Evolutionary conservation across 2,329 filamentous ascomycete species (phyloP).

Genomic region (Gaeumannomyces tritici): DNA sequence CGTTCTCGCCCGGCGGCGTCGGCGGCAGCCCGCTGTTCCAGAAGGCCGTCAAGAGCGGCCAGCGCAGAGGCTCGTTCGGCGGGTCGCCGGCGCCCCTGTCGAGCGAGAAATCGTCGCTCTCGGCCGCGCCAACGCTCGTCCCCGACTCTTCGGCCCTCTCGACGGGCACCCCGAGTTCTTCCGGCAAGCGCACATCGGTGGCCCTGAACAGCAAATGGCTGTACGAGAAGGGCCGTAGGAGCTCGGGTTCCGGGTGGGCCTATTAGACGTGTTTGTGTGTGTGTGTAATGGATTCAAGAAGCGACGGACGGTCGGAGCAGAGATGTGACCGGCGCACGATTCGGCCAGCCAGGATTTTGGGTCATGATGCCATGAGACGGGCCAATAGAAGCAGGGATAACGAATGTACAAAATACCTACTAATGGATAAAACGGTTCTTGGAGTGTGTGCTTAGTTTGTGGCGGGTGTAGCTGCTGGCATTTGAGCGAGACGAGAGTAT

Average conservation of each 20-base stretch:
- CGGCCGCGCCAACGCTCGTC: not conserved
- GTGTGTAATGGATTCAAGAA: not conserved
- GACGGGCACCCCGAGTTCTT: slow-evolving; percentile 59
- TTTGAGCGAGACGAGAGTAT: no score
- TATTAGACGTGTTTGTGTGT: not conserved
- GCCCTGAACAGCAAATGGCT: slow-evolving; percentile 89
- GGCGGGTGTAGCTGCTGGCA: no score
- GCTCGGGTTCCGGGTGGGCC: slow-evolving; percentile 27
- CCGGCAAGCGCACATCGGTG: slow-evolving; percentile 61
- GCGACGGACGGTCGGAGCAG: not conserved
- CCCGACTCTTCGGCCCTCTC: slow-evolving; percentile 33
- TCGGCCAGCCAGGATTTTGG: not conserved
- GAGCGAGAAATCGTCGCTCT: not conserved
- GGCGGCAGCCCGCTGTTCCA: slow-evolving; percentile 50
- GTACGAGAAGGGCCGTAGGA: slow-evolving; percentile 69
- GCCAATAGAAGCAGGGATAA: not conserved
- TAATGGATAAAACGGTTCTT: not conserved
- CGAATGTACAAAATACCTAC: not conserved
- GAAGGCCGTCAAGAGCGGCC: slow-evolving; percentile 47
- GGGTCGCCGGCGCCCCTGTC: slow-evolving; percentile 37
- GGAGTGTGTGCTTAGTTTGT: not conserved
- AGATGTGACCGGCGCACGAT: not conserved
- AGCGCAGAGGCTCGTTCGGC: slow-evolving; percentile 55
- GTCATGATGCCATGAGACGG: not conserved
- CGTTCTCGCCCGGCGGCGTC: slow-evolving; percentile 10